These are phyloP conservation scores for Draba incana DNA, from an alignment of 345 rosid genomes.

Conservation along the genomic window DNA sequence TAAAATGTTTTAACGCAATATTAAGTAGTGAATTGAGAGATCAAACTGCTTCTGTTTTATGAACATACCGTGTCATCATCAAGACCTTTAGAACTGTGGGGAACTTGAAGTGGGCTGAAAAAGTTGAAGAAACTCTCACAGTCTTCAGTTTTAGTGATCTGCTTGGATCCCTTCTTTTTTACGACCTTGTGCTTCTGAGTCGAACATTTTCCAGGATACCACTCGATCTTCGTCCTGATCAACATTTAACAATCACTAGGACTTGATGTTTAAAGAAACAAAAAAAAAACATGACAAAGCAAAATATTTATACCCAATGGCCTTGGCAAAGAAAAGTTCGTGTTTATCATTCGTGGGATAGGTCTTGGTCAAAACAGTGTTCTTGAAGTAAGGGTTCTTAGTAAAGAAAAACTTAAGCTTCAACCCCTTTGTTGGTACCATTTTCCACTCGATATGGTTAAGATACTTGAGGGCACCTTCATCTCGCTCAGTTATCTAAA, in stretches of 20 bases:
- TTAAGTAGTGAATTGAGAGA: background rate
- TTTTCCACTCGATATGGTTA: conserved; percentile 84
- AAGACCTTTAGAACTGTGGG: conserved; percentile 83
- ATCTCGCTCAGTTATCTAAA: conserved; percentile 85
- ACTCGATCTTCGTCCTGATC: conserved; percentile 84
- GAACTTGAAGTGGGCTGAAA: conserved; percentile 92
- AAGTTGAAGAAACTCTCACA: conserved; percentile 97
- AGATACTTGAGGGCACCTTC: conserved; percentile 89
- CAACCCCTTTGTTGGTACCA: conserved; percentile 91
- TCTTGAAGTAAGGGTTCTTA: conserved; percentile 85
- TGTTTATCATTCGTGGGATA: conserved; percentile 99
- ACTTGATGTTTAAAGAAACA: background rate
- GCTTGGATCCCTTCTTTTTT: conserved; percentile 91
- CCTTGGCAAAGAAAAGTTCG: conserved; percentile 93
- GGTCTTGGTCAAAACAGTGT: conserved; percentile 78
- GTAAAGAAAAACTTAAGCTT: conserved; percentile 93
- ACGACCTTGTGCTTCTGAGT: conserved; percentile 70
- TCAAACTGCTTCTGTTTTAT: background rate
- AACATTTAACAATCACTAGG: conserved; percentile 4
- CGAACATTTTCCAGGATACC: conserved; percentile 91
- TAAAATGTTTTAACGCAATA: background rate
- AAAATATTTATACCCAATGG: conserved; percentile 68
- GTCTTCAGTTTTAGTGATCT: conserved; percentile 83
- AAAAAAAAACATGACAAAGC: conserved; percentile 14
- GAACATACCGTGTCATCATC: conserved; percentile 82